phyloP scores from a whole-genome alignment of 2,329 filamentous ascomycete species.

The Calonectria ilicicola region DNA sequence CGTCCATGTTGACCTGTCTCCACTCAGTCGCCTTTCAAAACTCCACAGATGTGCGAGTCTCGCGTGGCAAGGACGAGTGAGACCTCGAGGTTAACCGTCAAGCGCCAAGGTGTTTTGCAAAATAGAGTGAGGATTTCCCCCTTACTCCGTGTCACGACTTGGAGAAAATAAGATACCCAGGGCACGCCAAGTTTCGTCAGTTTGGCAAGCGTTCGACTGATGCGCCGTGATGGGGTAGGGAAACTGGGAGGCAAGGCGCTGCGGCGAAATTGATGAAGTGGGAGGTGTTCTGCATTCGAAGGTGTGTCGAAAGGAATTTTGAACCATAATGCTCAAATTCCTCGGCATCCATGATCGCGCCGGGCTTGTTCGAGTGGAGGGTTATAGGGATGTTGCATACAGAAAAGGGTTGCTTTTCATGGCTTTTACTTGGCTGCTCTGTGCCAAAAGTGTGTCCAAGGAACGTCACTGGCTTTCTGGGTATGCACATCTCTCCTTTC shows the following conservation, averaged over 20 bases:
- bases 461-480: slow-evolving; percentile 15
- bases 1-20: slow-evolving; percentile 31
- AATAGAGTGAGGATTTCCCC: slow-evolving; percentile 23
- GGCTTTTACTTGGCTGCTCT: slow-evolving; percentile 28
- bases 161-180: slow-evolving; percentile 26
- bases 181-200: slow-evolving; percentile 7
- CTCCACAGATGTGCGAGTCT: slow-evolving; percentile 10
- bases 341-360: slow-evolving; percentile 14
- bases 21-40: slow-evolving; percentile 20
- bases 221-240: slow-evolving; percentile 9
- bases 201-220: slow-evolving; percentile 10
- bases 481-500: slow-evolving; percentile 11
- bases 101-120: slow-evolving; percentile 15
- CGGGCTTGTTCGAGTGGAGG: slow-evolving; percentile 10
- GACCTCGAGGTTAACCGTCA: slow-evolving; percentile 32
- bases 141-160: slow-evolving; percentile 15
- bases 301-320: slow-evolving; percentile 17
- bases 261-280: slow-evolving; percentile 4
- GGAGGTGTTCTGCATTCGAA: slow-evolving; percentile 20
- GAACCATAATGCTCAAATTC: slow-evolving; percentile 13
- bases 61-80: slow-evolving; percentile 26
- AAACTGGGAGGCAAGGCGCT: slow-evolving; percentile 15
- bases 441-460: slow-evolving; percentile 20
- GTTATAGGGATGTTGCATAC: slow-evolving; percentile 29
- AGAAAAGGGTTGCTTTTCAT: slow-evolving; percentile 25